phyloP scores from a whole-genome alignment of 2,329 filamentous ascomycete species.

The Fusarium tuaranense region DNA sequence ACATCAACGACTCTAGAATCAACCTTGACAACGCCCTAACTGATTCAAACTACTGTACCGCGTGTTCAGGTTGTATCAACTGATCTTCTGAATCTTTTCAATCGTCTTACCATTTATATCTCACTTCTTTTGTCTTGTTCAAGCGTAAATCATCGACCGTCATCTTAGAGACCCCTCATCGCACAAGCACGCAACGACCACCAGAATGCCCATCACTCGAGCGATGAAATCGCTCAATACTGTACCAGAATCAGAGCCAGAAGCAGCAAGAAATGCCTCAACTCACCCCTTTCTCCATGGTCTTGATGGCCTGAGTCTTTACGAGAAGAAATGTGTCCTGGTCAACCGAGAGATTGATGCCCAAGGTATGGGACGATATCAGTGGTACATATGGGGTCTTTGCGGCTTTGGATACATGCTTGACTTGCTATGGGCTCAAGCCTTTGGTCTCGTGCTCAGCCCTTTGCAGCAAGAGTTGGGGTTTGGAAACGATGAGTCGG shows the following conservation, averaged over 20 bases:
- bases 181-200: neutral
- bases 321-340: conserved; percentile 52
- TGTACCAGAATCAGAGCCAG: conserved; percentile 1
- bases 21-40: conserved; percentile 3
- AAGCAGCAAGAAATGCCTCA: neutral
- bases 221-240: conserved; percentile 2
- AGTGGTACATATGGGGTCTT: conserved; percentile 64
- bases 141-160: neutral
- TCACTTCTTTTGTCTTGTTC: neutral
- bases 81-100: neutral
- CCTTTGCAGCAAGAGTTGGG: conserved; percentile 68
- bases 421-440: conserved; percentile 69
- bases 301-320: conserved; percentile 45
- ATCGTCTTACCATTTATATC: neutral
- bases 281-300: neutral
- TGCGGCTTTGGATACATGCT: conserved; percentile 68
- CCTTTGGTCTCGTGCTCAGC: conserved; percentile 65
- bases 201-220: conserved; percentile 1
- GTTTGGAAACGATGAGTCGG: conserved; percentile 53
- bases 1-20: conserved; percentile 26
- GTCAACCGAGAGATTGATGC: conserved; percentile 60
- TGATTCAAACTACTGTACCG: neutral
- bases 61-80: neutral
- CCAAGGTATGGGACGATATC: conserved; percentile 65
- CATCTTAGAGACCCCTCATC: neutral